Base-by-base conservation (phyloP, 2,329 filamentous ascomycete genomes). In the Aspergillus glaucus region DNA sequence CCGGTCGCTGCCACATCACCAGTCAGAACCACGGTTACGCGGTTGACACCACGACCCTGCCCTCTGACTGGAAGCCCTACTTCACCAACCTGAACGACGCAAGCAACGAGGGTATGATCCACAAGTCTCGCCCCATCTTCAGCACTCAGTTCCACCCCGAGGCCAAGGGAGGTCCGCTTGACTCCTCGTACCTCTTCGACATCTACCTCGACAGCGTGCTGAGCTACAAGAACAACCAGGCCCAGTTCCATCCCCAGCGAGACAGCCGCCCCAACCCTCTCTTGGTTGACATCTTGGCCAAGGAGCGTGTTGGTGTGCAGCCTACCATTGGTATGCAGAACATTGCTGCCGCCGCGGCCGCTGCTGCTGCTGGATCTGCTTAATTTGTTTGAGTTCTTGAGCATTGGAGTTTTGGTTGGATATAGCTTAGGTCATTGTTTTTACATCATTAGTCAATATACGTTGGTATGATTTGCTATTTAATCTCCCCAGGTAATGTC, bases 21-120 rank as follows among this genome's bases (percentile, higher is more conserved):
- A 91, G 86, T 70, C 93, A 98, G 79, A 97, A 97, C 77, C 93
- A 97, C 75, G 93, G 93, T 54, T 98, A 97, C 64, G 93, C 92
- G 40, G 88, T 98, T 51, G 92, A 97, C 65, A 81, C 87, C 5
- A 79, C 80, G 51, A 95, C 89, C 9, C 78, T 98, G 37, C 82
- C 88, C 47, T 77, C 75, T 48, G 90, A 96, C 34, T 98, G 90
- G 84, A 93, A 91, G 79, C 92, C 95, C 71, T 97, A 95, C 79
- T 98, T 97, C 69, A 86, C 95, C 72, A 97, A 98, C 79, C 79
- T 97, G 58, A 98, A 97, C 73, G 93, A 98, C 66, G 88, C 90
- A 54, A 92, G 87, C 71, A 98, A 98, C 71, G 93, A 98, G 78
- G 92, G 83, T 51, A 89, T 98, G 83, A 90, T 96, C 68, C 93